Conservation (phyloP, 768 basidiomycete species). For the Termitomyces sp. region DNA sequence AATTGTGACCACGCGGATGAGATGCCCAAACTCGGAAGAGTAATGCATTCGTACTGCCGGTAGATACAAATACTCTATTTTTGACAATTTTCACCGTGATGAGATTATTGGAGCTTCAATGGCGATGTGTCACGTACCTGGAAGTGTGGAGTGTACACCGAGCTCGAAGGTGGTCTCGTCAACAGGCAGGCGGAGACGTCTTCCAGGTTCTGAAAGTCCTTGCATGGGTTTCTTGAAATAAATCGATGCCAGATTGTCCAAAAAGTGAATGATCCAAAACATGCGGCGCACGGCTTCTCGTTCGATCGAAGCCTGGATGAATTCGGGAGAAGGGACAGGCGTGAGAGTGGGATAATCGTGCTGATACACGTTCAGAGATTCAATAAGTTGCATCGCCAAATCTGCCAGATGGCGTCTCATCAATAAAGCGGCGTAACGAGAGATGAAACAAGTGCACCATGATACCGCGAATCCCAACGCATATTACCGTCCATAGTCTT, state of each 20-base stretch:
- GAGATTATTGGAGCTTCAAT: not conserved
- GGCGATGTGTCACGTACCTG: conserved; percentile 34
- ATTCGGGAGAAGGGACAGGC: conserved; percentile 53
- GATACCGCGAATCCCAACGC: conserved; percentile 41
- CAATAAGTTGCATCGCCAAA: conserved; percentile 63
- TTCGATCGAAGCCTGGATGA: conserved; percentile 60
- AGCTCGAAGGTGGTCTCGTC: conserved; percentile 83
- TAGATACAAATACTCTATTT: conserved; percentile 65
- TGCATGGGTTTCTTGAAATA: conserved; percentile 43
- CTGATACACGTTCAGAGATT: conserved; percentile 60
- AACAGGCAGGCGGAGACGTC: conserved; percentile 66
- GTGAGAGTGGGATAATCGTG: conserved; percentile 60
- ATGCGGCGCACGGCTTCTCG: conserved; percentile 78
- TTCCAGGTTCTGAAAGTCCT: conserved; percentile 37
- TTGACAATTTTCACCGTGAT: conserved; percentile 11
- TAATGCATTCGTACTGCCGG: conserved; percentile 56
- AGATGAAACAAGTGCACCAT: conserved; percentile 34
- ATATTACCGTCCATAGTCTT: conserved; percentile 38
- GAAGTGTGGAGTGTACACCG: conserved; percentile 51
- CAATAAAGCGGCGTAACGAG: conserved; percentile 15
- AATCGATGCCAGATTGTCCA: conserved; percentile 47
- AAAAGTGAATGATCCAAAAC: conserved; percentile 73
- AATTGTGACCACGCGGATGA: conserved; percentile 65
- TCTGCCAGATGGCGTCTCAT: conserved; percentile 34
- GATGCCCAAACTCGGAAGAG: conserved; percentile 73